phyloP scores from a whole-genome alignment of 805 yeast species.

The Zygoascus bituminiphila region DNA sequence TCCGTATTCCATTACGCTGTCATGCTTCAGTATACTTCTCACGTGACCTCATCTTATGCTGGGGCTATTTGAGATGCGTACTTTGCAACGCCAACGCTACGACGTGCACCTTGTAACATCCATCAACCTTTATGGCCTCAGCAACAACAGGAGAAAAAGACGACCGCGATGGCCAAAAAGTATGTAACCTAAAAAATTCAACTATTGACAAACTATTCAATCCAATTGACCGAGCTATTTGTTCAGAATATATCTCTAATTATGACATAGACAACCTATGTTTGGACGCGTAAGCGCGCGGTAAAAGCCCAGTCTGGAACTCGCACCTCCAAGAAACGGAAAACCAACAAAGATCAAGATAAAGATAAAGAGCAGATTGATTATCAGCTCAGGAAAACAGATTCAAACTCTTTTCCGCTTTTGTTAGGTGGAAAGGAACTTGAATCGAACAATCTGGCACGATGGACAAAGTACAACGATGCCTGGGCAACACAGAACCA shows the following conservation, averaged over 20 bases:
- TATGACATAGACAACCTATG: neutral
- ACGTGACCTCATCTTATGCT: too few relatives aligned
- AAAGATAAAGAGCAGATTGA: too few relatives aligned
- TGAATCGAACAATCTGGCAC: constrained; percentile 26
- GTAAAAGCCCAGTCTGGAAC: neutral
- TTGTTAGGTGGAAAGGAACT: constrained; percentile 40
- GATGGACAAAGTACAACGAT: constrained; percentile 37
- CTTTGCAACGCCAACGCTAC: too few relatives aligned
- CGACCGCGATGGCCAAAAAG: constrained; percentile 1
- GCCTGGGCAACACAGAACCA: constrained; percentile 32
- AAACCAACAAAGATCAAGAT: constrained; percentile 9
- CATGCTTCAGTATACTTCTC: too few relatives aligned
- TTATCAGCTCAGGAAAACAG: too few relatives aligned
- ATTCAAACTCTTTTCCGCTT: constrained; percentile 37
- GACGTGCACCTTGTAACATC: too few relatives aligned
- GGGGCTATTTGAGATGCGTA: too few relatives aligned
- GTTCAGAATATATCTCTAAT: neutral
- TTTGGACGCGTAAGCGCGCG: neutral
- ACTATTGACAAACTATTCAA: neutral
- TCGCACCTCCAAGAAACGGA: neutral
- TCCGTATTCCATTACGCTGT: too few relatives aligned
- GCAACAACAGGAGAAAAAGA: neutral
- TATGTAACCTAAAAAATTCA: neutral
- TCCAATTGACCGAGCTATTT: neutral
- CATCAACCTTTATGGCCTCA: too few relatives aligned